Conservation (phyloP, 139 green algal species). For the Haematococcus lacustris region DNA sequence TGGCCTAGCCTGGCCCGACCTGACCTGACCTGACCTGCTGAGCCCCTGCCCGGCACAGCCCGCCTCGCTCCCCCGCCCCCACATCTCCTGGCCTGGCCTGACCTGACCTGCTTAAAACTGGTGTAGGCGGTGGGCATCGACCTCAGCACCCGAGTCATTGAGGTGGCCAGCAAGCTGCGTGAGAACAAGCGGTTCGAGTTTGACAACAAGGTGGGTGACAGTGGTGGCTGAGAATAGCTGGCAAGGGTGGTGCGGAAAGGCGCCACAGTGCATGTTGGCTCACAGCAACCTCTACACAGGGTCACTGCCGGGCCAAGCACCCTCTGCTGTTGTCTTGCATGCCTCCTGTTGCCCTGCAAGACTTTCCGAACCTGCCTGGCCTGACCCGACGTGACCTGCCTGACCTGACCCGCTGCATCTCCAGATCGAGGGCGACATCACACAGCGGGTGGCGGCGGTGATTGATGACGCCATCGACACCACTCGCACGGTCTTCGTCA, state of each 20-base stretch:
- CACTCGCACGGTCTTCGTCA: constrained; percentile 48
- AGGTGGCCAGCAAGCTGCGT: constrained; percentile 31
- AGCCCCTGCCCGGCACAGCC: background rate
- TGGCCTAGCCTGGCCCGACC: background rate
- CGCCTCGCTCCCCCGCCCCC: background rate
- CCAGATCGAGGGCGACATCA: constrained; percentile 58
- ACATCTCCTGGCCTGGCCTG: background rate
- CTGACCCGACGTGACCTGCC: no score
- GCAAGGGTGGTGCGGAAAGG: no score
- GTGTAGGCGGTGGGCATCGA: constrained; percentile 8
- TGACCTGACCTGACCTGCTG: background rate
- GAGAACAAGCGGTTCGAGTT: constrained; percentile 10
- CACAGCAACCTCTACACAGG: no score
- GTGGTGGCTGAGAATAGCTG: no score
- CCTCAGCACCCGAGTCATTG: constrained; percentile 20
- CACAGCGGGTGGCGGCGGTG: constrained; percentile 16
- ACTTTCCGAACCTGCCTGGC: background rate
- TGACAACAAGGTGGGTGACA: constrained; percentile 1
- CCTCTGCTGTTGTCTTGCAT: background rate
- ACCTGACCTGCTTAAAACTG: background rate
- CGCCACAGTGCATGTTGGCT: no score
- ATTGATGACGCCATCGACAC: constrained; percentile 40
- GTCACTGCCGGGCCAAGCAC: background rate
- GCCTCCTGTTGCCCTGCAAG: background rate
- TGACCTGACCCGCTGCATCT: background rate